Percentiles rank a stretch among this genome's conserved stretches.
Evolutionary conservation across 192 early-diverging fungal species (phyloP).

Genomic region (Coemansia sp.): DNA sequence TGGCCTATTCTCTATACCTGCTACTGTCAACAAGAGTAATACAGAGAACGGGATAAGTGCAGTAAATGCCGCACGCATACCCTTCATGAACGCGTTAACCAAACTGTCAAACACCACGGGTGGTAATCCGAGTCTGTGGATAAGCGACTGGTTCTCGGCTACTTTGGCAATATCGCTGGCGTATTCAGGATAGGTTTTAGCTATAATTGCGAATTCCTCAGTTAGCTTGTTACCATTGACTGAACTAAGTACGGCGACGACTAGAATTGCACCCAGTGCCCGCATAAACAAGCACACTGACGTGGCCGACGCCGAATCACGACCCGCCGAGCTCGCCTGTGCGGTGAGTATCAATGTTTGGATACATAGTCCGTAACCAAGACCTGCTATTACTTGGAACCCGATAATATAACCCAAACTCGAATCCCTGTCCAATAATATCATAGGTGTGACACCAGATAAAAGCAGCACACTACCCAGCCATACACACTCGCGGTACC

Average conservation of each 20-base stretch:
- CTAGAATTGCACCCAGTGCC: constrained; percentile 14
- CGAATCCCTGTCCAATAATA: constrained; percentile 14
- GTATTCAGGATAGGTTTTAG: constrained; percentile 12
- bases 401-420: constrained; percentile 12
- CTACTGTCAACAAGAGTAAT: constrained; percentile 18
- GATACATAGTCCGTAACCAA: constrained; percentile 21
- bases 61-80: constrained; percentile 41
- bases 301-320: constrained; percentile 21
- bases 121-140: constrained; percentile 39
- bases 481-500: constrained; percentile 27
- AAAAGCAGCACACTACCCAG: constrained; percentile 7
- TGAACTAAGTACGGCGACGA: constrained; percentile 27
- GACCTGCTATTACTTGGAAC: constrained; percentile 14
- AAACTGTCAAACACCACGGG: constrained; percentile 27
- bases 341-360: constrained; percentile 25
- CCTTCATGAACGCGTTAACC: constrained; percentile 40
- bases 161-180: constrained; percentile 4
- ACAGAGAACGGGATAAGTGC: constrained; percentile 47
- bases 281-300: constrained; percentile 27
- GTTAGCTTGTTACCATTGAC: constrained; percentile 14
- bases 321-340: constrained; percentile 10
- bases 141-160: constrained; percentile 26
- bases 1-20: constrained; percentile 25
- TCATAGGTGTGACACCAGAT: constrained; percentile 9
- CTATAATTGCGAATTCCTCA: constrained; percentile 1